Conservation (phyloP, 1,284 basidiomycete species). For the Irpex sp. region DNA sequence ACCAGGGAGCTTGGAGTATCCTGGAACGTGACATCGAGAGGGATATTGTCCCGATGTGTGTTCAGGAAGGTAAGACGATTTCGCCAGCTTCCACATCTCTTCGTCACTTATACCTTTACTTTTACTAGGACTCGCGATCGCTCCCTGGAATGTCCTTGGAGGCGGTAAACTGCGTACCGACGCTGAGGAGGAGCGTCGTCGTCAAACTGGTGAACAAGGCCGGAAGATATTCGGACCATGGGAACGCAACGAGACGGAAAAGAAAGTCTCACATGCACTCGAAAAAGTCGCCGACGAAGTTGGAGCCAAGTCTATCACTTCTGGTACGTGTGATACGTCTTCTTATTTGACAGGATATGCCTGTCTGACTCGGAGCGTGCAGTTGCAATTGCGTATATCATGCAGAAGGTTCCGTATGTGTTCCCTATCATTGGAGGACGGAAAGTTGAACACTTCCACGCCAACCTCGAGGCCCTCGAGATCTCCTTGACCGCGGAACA, state of each 20-base stretch:
- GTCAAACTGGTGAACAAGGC: constrained; percentile 4
- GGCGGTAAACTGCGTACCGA: constrained; percentile 28
- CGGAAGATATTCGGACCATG: not conserved
- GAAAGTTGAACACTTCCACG: constrained; percentile 22
- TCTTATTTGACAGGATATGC: not conserved
- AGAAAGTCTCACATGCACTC: constrained; percentile 1
- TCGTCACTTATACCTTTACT: too few relatives aligned
- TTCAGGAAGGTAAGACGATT: constrained; percentile 11
- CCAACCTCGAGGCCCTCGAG: constrained; percentile 20
- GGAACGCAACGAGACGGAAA: constrained; percentile 5
- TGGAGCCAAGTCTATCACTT: constrained; percentile 5
- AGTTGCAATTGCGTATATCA: constrained; percentile 23
- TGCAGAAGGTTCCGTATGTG: constrained; percentile 22
- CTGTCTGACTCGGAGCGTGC: constrained; percentile 1
- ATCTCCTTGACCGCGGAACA: constrained; percentile 20
- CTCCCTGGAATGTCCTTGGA: constrained; percentile 32
- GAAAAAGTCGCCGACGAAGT: constrained; percentile 5
- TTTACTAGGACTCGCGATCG: constrained; percentile 18
- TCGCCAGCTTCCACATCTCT: too few relatives aligned
- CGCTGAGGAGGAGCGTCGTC: constrained; percentile 21
- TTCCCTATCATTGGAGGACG: constrained; percentile 24
- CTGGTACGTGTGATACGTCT: not conserved
- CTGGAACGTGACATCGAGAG: constrained; percentile 50
- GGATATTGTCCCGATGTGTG: constrained; percentile 57
- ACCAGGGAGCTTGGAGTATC: constrained; percentile 54